Percentiles rank a stretch among this genome's conserved stretches.
Conservation (phyloP, 352 stramenopile species). For the Globisporangium cylindrosporum region DNA sequence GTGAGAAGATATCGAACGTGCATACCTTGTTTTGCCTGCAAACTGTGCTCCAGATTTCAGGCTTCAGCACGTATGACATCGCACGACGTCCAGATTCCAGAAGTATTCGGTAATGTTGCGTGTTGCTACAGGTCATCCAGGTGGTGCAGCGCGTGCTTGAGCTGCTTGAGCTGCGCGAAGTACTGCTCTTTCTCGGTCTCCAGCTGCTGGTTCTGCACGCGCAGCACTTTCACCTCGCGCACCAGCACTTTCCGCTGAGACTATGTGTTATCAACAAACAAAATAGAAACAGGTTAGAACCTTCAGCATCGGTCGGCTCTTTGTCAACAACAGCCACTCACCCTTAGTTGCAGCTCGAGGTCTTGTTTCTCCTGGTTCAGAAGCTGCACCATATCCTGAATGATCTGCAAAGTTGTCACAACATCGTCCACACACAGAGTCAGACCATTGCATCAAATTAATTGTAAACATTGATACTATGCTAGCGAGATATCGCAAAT, state of each 20-base stretch:
- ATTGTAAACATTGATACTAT: background rate
- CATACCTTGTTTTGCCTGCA: too few relatives aligned
- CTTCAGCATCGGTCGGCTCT: background rate
- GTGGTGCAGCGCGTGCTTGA: slow-evolving; percentile 70
- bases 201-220: slow-evolving; percentile 65
- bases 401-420: slow-evolving; percentile 38
- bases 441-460: background rate
- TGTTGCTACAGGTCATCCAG: slow-evolving; percentile 47
- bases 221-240: slow-evolving; percentile 73
- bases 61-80: background rate
- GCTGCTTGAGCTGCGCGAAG: slow-evolving; percentile 71
- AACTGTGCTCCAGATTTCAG: background rate
- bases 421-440: background rate
- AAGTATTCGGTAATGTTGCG: background rate
- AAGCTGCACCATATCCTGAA: slow-evolving; percentile 79
- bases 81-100: background rate
- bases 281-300: background rate
- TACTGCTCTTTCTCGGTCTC: slow-evolving; percentile 63
- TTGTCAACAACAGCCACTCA: slow-evolving; percentile 12
- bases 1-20: too few relatives aligned
- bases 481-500: background rate
- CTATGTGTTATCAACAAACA: slow-evolving; percentile 12
- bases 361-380: slow-evolving; percentile 76
- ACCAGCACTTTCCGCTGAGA: slow-evolving; percentile 81
- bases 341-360: slow-evolving; percentile 63